A percentile compares a stretch with the other conserved stretches of the same genome.
Conservation (phyloP, 2,329 filamentous ascomycete genomes). For the Ophiostoma triangulosporum region DNA sequence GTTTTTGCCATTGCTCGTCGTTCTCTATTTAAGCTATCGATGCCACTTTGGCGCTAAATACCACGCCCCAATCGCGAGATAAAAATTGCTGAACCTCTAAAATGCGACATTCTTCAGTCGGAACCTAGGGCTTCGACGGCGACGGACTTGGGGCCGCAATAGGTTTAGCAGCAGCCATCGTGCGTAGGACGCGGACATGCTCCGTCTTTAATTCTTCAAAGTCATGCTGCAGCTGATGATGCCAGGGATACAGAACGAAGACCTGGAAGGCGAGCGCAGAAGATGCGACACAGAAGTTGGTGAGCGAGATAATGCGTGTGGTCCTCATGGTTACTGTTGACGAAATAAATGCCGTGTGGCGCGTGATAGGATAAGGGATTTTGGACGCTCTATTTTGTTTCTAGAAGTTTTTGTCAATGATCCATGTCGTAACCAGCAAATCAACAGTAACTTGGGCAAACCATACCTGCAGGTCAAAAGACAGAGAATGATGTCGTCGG, state of each 20-base stretch:
- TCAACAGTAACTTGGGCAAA: neutral
- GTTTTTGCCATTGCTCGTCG: too few relatives aligned
- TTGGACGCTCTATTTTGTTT: neutral
- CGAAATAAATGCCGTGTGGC: neutral
- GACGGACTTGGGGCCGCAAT: neutral
- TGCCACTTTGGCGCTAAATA: too few relatives aligned
- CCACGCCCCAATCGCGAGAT: neutral
- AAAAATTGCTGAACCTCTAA: neutral
- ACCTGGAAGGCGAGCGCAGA: conserved; percentile 55
- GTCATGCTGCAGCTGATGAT: conserved; percentile 48
- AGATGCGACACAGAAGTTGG: conserved; percentile 52
- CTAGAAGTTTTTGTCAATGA: neutral
- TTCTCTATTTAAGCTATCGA: too few relatives aligned
- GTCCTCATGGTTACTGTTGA: conserved; percentile 16
- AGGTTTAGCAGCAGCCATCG: neutral
- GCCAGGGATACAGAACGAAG: conserved; percentile 58
- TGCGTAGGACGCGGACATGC: conserved; percentile 31
- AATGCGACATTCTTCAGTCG: neutral
- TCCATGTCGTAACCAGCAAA: neutral
- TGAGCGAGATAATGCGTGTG: conserved; percentile 39
- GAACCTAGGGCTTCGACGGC: neutral
- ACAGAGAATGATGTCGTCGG: neutral
- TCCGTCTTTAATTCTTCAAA: conserved; percentile 47
- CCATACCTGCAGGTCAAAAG: neutral
- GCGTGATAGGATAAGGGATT: neutral